Conservation (phyloP, 106 monocot species). For the Ottelia alismoides region DNA sequence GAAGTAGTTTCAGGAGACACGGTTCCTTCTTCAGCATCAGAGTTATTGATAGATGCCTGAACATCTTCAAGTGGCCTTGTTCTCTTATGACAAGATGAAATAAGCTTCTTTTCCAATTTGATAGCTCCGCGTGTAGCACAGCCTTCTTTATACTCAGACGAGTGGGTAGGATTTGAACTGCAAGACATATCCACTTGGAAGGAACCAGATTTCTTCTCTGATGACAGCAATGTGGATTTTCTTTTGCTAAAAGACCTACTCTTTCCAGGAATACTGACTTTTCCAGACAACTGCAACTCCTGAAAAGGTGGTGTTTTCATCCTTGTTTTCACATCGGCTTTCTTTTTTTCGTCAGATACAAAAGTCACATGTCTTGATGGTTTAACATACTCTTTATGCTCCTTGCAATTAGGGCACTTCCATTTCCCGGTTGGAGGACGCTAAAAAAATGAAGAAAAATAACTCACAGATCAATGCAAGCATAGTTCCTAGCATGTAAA, state of each 20-base stretch:
- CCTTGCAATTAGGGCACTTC: constrained; percentile 58
- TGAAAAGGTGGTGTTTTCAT: too few relatives aligned
- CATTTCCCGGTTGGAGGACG: constrained; percentile 76
- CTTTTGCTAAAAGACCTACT: constrained; percentile 25
- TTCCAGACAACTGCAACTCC: constrained; percentile 14
- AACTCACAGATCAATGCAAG: too few relatives aligned
- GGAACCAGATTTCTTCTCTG: constrained; percentile 17
- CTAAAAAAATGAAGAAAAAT: constrained; percentile 22
- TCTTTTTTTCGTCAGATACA: too few relatives aligned
- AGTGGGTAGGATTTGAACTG: constrained; percentile 27
- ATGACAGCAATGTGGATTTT: constrained; percentile 17
- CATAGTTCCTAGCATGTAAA: too few relatives aligned
- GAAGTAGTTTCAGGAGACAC: constrained; percentile 21
- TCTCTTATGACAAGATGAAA: constrained; percentile 11
- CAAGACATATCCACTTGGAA: constrained; percentile 23
- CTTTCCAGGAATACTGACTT: constrained; percentile 11
- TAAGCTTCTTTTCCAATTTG: constrained; percentile 16
- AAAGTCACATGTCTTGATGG: too few relatives aligned
- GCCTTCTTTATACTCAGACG: constrained; percentile 12
- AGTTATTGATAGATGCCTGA: constrained; percentile 15
- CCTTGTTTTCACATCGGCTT: too few relatives aligned
- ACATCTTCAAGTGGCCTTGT: constrained; percentile 18
- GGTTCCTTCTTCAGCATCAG: constrained; percentile 10
- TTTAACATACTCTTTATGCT: constrained; percentile 31
- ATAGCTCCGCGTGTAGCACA: constrained; percentile 2